Evolutionary conservation across 441 rosid genomes (phyloP).

Genomic region (Corymbia calophylla): DNA sequence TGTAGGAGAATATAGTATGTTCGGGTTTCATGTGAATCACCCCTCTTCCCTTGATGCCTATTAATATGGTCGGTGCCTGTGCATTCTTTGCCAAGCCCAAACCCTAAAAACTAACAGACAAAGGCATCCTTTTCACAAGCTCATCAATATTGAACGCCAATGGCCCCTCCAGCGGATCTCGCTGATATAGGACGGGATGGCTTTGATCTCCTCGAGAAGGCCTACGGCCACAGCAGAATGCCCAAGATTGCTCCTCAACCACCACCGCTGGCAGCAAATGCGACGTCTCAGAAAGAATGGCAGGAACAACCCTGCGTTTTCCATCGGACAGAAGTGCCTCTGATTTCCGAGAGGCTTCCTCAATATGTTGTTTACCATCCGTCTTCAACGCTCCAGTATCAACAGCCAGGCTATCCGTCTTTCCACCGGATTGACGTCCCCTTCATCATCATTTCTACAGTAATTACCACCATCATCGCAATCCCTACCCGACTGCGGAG

Average conservation of each 20-base stretch:
- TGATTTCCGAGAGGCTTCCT: neutral
- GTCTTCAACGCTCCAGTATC: neutral
- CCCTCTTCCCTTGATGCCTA: neutral
- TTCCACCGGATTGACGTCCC: neutral
- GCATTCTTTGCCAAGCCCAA: neutral
- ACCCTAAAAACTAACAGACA: neutral
- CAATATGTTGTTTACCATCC: neutral
- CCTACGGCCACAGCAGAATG: neutral
- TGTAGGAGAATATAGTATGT: neutral
- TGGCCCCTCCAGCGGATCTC: conserved; percentile 13
- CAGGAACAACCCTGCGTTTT: neutral
- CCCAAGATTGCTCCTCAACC: neutral
- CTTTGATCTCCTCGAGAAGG: conserved; percentile 7
- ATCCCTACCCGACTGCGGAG: neutral
- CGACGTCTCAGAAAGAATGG: too few relatives aligned
- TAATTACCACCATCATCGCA: neutral
- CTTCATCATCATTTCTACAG: neutral
- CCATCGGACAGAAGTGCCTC: neutral
- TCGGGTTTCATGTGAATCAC: neutral
- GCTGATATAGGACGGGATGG: conserved; percentile 2
- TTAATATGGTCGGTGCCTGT: neutral
- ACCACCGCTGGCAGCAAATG: neutral
- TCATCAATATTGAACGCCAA: neutral
- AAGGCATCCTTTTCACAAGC: neutral
- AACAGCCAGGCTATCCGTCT: neutral